Conservation (phyloP, 2,329 filamentous ascomycete genomes). For the Apiospora koreana region DNA sequence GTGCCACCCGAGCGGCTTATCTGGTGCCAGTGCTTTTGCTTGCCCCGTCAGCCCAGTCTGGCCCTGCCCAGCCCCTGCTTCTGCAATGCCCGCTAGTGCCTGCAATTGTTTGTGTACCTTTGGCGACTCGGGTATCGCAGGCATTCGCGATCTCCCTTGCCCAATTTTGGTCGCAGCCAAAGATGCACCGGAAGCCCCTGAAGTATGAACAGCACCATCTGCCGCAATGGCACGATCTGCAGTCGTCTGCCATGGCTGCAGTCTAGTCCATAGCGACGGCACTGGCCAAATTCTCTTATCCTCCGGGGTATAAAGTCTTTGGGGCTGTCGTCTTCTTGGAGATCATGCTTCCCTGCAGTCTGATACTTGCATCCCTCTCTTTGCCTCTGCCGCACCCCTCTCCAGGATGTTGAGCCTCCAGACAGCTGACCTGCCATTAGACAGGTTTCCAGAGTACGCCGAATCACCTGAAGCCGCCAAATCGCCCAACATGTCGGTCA, state of each 20-base stretch:
- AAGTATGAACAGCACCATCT: conserved; percentile 4
- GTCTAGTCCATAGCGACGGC: neutral
- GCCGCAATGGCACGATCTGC: neutral
- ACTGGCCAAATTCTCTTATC: neutral
- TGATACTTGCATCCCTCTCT: neutral
- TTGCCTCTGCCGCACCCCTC: conserved; percentile 20
- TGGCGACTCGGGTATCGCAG: conserved; percentile 1
- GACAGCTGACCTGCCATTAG: conserved; percentile 41
- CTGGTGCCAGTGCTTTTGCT: neutral
- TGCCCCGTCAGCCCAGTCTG: neutral
- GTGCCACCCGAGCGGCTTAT: conserved; percentile 4
- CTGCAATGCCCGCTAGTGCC: neutral
- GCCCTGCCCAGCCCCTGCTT: neutral
- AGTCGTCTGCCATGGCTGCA: neutral
- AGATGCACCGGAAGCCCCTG: conserved; percentile 5
- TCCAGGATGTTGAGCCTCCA: conserved; percentile 41
- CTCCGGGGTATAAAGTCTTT: neutral
- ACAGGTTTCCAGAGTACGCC: conserved; percentile 48
- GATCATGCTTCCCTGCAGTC: neutral
- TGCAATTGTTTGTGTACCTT: conserved; percentile 4
- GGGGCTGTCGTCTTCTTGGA: neutral
- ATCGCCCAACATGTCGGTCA: conserved; percentile 33
- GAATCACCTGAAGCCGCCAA: conserved; percentile 38
- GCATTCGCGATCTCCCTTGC: neutral
- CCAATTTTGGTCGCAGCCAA: neutral